Conservation (phyloP, 345 rosid species). For the Acer campestre region DNA sequence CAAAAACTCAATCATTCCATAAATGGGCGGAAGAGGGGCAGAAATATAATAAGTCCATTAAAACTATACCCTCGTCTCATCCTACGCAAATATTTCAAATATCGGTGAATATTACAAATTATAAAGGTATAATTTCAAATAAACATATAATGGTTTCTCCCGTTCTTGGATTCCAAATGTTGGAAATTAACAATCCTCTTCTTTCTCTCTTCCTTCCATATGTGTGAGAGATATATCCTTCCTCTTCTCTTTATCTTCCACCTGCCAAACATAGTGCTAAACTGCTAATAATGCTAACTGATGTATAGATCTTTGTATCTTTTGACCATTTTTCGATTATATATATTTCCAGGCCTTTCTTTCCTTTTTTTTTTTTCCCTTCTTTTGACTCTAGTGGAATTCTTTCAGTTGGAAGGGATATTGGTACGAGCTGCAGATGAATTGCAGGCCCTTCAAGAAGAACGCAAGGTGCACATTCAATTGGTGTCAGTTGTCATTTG, state of each 20-base stretch:
- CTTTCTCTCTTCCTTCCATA: background rate
- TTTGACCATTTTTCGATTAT: background rate
- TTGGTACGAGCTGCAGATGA: constrained; percentile 79
- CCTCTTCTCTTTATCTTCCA: background rate
- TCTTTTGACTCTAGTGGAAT: constrained; percentile 11
- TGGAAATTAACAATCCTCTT: background rate
- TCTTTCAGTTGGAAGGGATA: constrained; percentile 77
- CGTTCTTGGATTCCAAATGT: background rate
- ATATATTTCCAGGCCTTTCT: background rate
- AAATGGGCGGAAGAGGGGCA: background rate
- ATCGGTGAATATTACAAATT: background rate
- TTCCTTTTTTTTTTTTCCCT: background rate
- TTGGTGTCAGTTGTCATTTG: constrained; percentile 1
- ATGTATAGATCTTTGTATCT: background rate
- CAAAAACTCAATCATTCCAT: background rate
- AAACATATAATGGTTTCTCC: background rate
- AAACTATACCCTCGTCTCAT: background rate
- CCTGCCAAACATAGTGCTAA: background rate
- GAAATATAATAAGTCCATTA: background rate
- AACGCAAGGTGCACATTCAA: constrained; percentile 65
- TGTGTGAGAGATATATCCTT: background rate
- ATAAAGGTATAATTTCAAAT: background rate
- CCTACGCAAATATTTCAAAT: background rate
- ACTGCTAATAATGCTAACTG: background rate
- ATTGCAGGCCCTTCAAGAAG: constrained; percentile 86